Evolutionary conservation across 192 early-diverging fungal genomes (phyloP).

Genomic region (Mycoemilia scoparia): DNA sequence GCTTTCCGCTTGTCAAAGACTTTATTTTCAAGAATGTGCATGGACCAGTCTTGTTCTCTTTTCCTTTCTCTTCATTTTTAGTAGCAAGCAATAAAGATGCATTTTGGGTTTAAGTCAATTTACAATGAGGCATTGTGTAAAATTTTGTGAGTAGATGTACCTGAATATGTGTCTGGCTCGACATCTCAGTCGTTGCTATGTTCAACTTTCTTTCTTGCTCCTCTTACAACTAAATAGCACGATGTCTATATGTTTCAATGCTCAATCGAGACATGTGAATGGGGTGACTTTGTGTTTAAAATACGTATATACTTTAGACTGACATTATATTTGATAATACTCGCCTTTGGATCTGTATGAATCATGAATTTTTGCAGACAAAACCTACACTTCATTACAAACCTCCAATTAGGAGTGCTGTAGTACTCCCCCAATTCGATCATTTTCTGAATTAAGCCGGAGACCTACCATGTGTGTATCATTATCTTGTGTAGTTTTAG

Average conservation of each 20-base stretch:
- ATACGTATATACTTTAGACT: background rate
- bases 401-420: constrained; percentile 67
- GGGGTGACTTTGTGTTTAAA: background rate
- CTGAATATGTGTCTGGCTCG: too few relatives aligned
- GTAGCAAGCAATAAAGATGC: too few relatives aligned
- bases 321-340: constrained; percentile 6
- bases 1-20: too few relatives aligned
- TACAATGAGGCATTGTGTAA: too few relatives aligned
- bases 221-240: constrained; percentile 43
- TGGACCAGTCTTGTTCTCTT: too few relatives aligned
- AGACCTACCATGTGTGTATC: too few relatives aligned
- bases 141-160: too few relatives aligned
- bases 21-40: too few relatives aligned
- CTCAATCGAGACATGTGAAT: background rate
- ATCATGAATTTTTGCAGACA: constrained; percentile 78
- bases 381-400: constrained; percentile 87
- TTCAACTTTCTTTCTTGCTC: constrained; percentile 62
- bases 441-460: constrained; percentile 90
- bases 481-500: background rate
- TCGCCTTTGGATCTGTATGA: constrained; percentile 76
- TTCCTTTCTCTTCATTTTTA: too few relatives aligned
- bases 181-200: constrained; percentile 45
- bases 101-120: too few relatives aligned
- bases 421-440: constrained; percentile 78
- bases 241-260: constrained; percentile 31